These are phyloP conservation scores for Bryoerythrophyllum caledonicum DNA, from an alignment of 225 moss, liverwort and hornwort genomes.

Conservation along the genomic window DNA sequence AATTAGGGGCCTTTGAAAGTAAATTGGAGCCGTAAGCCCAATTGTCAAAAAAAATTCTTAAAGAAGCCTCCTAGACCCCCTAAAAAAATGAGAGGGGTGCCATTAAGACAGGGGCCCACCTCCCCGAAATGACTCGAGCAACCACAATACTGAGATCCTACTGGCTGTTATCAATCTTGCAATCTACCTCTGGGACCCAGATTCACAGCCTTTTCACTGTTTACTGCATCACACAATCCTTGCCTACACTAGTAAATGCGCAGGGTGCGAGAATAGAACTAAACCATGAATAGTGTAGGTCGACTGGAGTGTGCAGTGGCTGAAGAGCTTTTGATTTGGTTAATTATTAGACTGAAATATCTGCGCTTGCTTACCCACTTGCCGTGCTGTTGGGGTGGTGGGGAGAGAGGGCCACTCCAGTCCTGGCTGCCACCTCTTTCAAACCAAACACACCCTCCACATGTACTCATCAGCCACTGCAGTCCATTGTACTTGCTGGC, in stretches of 20 bases:
- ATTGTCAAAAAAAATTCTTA: too few relatives aligned
- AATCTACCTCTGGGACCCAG: background rate
- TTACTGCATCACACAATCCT: background rate
- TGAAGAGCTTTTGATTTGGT: constrained; percentile 3
- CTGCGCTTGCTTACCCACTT: background rate
- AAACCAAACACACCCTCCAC: background rate
- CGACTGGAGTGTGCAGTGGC: background rate
- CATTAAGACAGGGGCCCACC: too few relatives aligned
- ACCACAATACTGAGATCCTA: too few relatives aligned
- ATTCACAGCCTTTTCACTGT: background rate
- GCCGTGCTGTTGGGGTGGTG: background rate
- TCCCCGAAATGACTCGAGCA: background rate
- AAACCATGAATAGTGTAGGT: background rate
- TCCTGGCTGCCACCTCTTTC: background rate
- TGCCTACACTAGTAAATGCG: background rate
- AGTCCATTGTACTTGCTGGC: background rate
- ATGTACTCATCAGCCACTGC: background rate
- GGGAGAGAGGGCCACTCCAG: constrained; percentile 1
- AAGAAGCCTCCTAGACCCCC: too few relatives aligned
- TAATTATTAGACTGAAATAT: background rate
- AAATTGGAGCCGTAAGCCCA: too few relatives aligned
- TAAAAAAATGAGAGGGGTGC: too few relatives aligned
- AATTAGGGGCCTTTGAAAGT: too few relatives aligned
- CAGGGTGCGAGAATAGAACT: background rate
- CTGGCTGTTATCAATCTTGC: background rate